Base-by-base conservation (phyloP, 2,329 filamentous ascomycete genomes). In the Byssoonygena ceratinophila region DNA sequence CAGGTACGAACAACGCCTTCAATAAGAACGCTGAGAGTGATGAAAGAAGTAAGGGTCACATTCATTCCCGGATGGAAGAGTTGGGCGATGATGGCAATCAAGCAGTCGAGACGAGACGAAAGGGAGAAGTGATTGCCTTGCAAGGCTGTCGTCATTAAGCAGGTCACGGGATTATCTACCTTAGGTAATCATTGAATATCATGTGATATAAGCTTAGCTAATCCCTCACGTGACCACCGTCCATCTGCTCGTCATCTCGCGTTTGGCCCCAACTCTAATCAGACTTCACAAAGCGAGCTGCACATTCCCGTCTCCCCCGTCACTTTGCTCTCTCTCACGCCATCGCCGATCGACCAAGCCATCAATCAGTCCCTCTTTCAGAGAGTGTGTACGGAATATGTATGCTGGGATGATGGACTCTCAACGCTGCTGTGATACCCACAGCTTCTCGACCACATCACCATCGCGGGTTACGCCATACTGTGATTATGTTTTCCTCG, bases 191-290 rank as follows among this genome's bases (percentile, higher is more conserved):
- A n/a, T n/a, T n/a, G n/a, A n/a, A n/a, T n/a, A n/a, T n/a, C n/a
- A n/a, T n/a, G n/a, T n/a, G n/a, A n/a, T n/a, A n/a, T n/a, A n/a
- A n/a, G n/a, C n/a, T n/a, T n/a, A n/a, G n/a, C n/a, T 36, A 29
- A 46, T 46, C 8, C 16, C 6, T 45, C 44, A 46, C 31, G 45
- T 47, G 45, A 47, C 12, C 31, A 7, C 5, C 4, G 2, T 46
- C n/a, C 9, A n/a, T 4, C 18, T 20, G 43, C 43, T 11, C 44
- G 29, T 46, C 27, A 34, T 11, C 5, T 22, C 9, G 18, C 23
- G 20, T 47, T 47, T 47, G 45, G 45, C 31, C 31, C 29, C 45
- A 47, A 47, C 45, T 27, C 32, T 47, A 37, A 47, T n/a, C 45
- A 22, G 44, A 46, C 44, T 23, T 46, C 44, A 46, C 44, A 32